phyloP scores from a whole-genome alignment of 1,284 basidiomycete species.

The Neonothopanus nambi region DNA sequence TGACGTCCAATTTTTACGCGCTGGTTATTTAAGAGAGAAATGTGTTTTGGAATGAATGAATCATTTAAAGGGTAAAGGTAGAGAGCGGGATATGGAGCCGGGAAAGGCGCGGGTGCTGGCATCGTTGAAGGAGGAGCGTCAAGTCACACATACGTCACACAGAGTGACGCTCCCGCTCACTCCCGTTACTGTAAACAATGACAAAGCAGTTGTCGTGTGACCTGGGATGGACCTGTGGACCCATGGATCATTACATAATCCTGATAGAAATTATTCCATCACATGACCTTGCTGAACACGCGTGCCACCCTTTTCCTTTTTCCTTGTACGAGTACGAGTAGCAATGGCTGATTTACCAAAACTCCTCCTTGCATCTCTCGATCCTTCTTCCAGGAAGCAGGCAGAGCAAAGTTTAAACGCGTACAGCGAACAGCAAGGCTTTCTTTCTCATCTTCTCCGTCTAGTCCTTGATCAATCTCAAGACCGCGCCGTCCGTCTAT shows the following conservation, averaged over 20 bases:
- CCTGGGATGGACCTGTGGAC: too few relatives aligned
- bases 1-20: conserved; percentile 97
- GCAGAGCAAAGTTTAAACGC: conserved; percentile 77
- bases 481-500: conserved; percentile 73
- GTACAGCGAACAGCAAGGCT: conserved; percentile 75
- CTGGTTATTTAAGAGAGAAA: conserved; percentile 73
- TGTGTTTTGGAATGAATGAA: conserved; percentile 95
- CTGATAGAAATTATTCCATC: too few relatives aligned
- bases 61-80: conserved; percentile 96
- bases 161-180: too few relatives aligned
- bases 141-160: too few relatives aligned
- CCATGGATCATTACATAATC: too few relatives aligned
- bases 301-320: background rate
- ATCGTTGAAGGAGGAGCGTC: conserved; percentile 24
- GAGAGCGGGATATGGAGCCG: conserved; percentile 62
- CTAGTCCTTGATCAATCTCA: conserved; percentile 72
- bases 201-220: too few relatives aligned
- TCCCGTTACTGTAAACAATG: too few relatives aligned
- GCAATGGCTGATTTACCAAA: conserved; percentile 66
- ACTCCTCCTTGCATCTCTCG: conserved; percentile 73
- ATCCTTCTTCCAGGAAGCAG: conserved; percentile 71
- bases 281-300: background rate
- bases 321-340: background rate
- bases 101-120: conserved; percentile 44
- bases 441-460: conserved; percentile 69